Evolutionary conservation across 768 basidiomycete species (phyloP).

Genomic region (Suillus clintonianus): DNA sequence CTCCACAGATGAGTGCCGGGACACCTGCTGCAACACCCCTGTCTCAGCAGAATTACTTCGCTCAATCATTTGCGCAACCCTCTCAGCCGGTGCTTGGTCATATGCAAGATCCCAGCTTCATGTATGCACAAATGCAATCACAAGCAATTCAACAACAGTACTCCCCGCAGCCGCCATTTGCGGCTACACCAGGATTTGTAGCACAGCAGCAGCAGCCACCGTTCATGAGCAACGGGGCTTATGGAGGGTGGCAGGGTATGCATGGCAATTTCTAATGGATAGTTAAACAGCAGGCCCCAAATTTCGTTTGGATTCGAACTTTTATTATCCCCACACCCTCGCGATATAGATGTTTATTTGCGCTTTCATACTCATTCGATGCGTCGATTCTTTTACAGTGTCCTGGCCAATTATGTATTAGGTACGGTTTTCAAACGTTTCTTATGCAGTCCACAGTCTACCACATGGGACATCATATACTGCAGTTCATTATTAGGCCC

Average conservation of each 20-base stretch:
- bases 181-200: conserved; percentile 12
- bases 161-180: conserved; percentile 32
- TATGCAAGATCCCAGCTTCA: neutral
- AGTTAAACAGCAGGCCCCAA: too few species aligned
- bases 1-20: neutral
- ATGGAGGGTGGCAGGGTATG: conserved; percentile 17
- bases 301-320: neutral
- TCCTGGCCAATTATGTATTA: neutral
- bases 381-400: neutral
- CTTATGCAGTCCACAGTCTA: neutral
- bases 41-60: neutral
- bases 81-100: neutral
- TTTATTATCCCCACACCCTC: neutral
- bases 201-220: conserved; percentile 21
- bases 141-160: conserved; percentile 12
- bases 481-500: neutral
- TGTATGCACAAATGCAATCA: neutral
- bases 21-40: neutral
- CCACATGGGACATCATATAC: neutral
- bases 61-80: neutral
- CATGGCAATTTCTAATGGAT: conserved; percentile 19
- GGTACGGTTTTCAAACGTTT: neutral
- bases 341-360: neutral
- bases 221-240: conserved; percentile 15
- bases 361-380: neutral